Evolutionary conservation across 768 basidiomycete genomes (phyloP), one percentile per base, ranked within the genome.

Genomic region (Kwoniella mangroviensis): DNA sequence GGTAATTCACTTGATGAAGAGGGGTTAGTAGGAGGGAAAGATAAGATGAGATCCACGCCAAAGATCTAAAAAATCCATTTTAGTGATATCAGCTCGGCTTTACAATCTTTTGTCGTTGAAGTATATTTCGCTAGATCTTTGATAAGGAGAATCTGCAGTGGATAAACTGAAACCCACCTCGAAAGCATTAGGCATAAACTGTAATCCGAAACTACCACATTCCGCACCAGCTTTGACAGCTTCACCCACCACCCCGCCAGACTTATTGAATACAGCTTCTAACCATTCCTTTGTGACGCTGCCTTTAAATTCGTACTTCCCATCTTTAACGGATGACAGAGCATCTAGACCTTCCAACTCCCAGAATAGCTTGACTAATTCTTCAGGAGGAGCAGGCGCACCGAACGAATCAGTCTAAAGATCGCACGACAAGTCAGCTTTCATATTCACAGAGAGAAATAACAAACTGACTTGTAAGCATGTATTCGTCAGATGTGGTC

Each of bases 121-220:
- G 28, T 28, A 5, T 28, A 28, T 28, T 28, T 28, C 28, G 28
- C 28, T 28, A 28, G 28, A 28, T 28, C 28, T n/a, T n/a, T 28
- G 28, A 28, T 28, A 4, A 28, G 28, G 28, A 28, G 28, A 28
- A 28, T 28, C 28, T 28, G 28, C 28, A 28, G 28, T 28, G 28
- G 0, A 28, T 28, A 28, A 26, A 53, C 54, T 22, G 7, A 11
- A 26, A 69, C 79, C 67, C 67, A 81, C 82, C 81, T 98, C 96
- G 78, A 98, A 98, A 0, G 92, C 93, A 79, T 98, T 98, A 1
- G 92, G 90, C 22, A 94, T 81, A 1, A 91, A 87, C 92, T 97
- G 79, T 49, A 76, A 54, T 2, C 78, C 74, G 52, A 79, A 82
- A 61, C 92, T 91, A 3, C 84, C 84, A 74, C 89, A 91, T 71